phyloP scores from a whole-genome alignment of 1,284 basidiomycete species.

The Malassezia vespertilionis region DNA sequence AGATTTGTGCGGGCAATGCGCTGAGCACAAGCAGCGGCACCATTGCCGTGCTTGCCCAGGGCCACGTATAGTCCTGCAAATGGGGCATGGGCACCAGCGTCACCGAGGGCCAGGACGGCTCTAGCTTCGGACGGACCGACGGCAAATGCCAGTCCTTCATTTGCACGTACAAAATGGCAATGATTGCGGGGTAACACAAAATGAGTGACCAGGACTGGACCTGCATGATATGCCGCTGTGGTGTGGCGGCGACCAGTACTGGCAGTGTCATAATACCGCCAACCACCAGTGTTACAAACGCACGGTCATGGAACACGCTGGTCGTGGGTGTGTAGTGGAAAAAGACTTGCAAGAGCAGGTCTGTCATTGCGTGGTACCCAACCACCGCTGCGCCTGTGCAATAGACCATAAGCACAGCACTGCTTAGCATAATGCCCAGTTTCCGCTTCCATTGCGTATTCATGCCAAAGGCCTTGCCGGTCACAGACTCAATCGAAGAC shows the following conservation, averaged over 20 bases:
- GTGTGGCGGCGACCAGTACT: constrained; percentile 38
- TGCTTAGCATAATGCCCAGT: constrained; percentile 26
- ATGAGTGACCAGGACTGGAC: constrained; percentile 32
- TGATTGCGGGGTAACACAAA: constrained; percentile 31
- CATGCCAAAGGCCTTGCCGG: constrained; percentile 34
- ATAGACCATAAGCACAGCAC: constrained; percentile 30
- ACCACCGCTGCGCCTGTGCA: constrained; percentile 41
- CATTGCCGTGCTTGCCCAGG: constrained; percentile 42
- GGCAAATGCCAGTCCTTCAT: constrained; percentile 17
- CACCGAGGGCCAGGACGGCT: constrained; percentile 5
- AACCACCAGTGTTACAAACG: constrained; percentile 36
- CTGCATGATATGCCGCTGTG: constrained; percentile 41
- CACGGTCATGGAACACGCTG: constrained; percentile 34
- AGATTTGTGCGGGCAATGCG: constrained; percentile 38
- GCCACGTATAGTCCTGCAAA: constrained; percentile 7
- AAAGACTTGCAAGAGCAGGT: constrained; percentile 39
- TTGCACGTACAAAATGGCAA: constrained; percentile 27
- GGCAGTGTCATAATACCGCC: constrained; percentile 35
- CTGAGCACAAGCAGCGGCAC: constrained; percentile 39
- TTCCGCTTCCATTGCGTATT: constrained; percentile 40
- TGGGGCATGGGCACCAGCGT: neutral
- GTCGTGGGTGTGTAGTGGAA: constrained; percentile 37
- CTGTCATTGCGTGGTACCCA: constrained; percentile 41
- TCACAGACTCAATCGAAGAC: constrained; percentile 37
- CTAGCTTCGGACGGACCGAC: neutral